Conservation (phyloP, 2,329 filamentous ascomycete species). For the Simplicillium aogashimaense region DNA sequence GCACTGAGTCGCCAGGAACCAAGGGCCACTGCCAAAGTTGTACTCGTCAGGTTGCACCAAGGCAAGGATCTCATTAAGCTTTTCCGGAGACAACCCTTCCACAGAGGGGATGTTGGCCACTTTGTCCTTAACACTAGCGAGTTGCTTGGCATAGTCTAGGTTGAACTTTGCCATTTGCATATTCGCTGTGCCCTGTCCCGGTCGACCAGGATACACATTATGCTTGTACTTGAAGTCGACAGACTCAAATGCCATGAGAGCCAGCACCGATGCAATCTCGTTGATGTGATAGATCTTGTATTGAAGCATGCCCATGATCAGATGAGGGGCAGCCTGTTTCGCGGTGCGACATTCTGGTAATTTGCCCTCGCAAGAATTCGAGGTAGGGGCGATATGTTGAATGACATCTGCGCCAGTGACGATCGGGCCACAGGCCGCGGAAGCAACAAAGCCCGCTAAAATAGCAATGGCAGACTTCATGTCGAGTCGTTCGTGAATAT, state of each 20-base stretch:
- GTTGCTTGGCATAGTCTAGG: constrained; percentile 33
- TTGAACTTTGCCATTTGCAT: constrained; percentile 39
- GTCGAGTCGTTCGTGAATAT: too few species aligned
- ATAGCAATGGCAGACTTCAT: too few species aligned
- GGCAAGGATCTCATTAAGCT: constrained; percentile 29
- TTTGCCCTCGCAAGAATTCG: constrained; percentile 38
- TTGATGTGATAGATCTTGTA: constrained; percentile 45
- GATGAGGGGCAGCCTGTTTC: constrained; percentile 44
- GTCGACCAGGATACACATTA: constrained; percentile 45
- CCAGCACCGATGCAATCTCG: constrained; percentile 60
- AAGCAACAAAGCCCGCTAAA: background rate
- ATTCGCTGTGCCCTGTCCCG: constrained; percentile 62
- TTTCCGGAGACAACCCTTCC: constrained; percentile 17
- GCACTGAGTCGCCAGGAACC: constrained; percentile 40
- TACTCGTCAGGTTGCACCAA: constrained; percentile 36
- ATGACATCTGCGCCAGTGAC: constrained; percentile 28
- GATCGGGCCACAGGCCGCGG: background rate
- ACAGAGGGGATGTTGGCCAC: constrained; percentile 17
- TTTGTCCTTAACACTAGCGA: constrained; percentile 25
- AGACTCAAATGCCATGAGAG: constrained; percentile 64
- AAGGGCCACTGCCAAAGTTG: constrained; percentile 43
- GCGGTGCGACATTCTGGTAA: constrained; percentile 56
- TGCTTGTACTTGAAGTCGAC: constrained; percentile 60
- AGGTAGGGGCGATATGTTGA: constrained; percentile 44
- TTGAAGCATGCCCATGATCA: constrained; percentile 44